phyloP scores from a whole-genome alignment of 495 filamentous ascomycete species.

The Neurospora sp. region DNA sequence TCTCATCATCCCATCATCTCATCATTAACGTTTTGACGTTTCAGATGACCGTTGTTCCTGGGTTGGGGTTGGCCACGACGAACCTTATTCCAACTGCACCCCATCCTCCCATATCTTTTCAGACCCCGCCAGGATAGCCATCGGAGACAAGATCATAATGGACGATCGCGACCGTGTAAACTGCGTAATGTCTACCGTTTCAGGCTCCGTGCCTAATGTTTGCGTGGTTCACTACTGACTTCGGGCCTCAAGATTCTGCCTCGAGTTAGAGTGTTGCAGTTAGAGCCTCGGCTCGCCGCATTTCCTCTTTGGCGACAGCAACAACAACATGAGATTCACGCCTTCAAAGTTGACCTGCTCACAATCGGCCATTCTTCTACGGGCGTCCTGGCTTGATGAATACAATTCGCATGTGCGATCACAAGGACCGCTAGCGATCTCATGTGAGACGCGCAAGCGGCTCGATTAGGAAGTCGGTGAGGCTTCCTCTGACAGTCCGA shows the following conservation, averaged over 20 bases:
- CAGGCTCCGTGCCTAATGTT: background rate
- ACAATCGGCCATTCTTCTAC: background rate
- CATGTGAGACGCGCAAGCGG: background rate
- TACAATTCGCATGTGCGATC: background rate
- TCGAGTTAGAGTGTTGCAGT: background rate
- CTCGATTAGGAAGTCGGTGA: background rate
- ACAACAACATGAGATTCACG: background rate
- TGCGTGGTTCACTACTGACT: background rate
- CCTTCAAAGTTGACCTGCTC: background rate
- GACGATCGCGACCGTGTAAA: background rate
- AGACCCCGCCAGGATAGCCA: background rate
- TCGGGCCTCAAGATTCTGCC: background rate
- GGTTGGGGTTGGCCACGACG: background rate
- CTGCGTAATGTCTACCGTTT: background rate
- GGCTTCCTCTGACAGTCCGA: background rate
- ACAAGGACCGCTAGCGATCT: background rate
- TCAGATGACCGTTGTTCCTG: background rate
- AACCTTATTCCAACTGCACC: background rate
- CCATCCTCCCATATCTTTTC: background rate
- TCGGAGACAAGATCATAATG: background rate
- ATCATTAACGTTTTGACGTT: background rate
- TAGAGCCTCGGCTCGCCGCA: background rate
- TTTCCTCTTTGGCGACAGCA: background rate
- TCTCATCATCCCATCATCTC: background rate
- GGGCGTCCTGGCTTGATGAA: background rate